Evolutionary conservation across 2,329 filamentous ascomycete genomes (phyloP).

Genomic region (Aspergillus puulaauensis): DNA sequence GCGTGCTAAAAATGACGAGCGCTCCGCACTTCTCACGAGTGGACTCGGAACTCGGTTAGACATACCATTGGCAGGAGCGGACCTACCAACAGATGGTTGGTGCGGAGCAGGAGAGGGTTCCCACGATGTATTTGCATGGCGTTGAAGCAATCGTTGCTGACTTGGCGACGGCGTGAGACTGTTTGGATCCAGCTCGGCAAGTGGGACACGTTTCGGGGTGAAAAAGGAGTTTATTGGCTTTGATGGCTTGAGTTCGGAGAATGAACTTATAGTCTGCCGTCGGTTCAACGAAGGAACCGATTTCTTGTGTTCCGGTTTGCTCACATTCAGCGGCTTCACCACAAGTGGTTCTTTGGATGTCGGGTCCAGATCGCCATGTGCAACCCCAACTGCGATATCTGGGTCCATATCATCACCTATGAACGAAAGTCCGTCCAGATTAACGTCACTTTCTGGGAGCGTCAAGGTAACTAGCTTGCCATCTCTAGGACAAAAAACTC

Average conservation of each 20-base stretch:
- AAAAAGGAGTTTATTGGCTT: conserved; percentile 66
- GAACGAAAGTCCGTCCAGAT: conserved; percentile 71
- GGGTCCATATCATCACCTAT: conserved; percentile 74
- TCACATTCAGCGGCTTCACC: conserved; percentile 33
- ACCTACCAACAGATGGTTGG: conserved; percentile 34
- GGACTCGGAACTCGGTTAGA: conserved; percentile 42
- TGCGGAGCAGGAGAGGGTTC: conserved; percentile 49
- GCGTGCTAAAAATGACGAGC: conserved; percentile 40
- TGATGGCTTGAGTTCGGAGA: conserved; percentile 57
- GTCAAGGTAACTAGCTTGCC: conserved; percentile 74
- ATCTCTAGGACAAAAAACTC: conserved; percentile 80
- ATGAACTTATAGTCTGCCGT: conserved; percentile 43
- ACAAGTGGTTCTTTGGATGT: conserved; percentile 73
- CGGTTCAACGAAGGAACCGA: conserved; percentile 34
- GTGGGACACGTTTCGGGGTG: conserved; percentile 60
- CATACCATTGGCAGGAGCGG: conserved; percentile 36
- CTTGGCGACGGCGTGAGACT: conserved; percentile 65
- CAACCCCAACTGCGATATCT: conserved; percentile 70
- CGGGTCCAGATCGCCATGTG: conserved; percentile 79
- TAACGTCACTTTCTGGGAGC: conserved; percentile 61
- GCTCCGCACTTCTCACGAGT: conserved; percentile 41
- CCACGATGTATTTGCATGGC: conserved; percentile 57
- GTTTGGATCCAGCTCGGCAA: conserved; percentile 68
- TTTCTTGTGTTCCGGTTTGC: conserved; percentile 27
- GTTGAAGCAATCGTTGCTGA: conserved; percentile 57